Conservation (phyloP, 768 basidiomycete genomes). For the Termitomyces sp. region DNA sequence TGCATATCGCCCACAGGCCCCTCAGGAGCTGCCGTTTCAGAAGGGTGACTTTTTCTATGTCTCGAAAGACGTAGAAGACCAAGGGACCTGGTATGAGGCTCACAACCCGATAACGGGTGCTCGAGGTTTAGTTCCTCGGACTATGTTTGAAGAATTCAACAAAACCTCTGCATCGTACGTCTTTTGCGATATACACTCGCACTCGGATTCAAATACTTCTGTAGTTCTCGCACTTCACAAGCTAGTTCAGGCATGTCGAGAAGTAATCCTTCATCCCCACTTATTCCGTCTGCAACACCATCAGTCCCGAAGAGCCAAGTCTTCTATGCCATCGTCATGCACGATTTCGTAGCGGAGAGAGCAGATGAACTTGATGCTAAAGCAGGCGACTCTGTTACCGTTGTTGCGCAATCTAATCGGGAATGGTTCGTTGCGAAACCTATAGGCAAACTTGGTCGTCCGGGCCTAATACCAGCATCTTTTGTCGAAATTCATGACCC, state of each 20-base stretch:
- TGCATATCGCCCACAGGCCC: conserved; percentile 59
- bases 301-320: conserved; percentile 48
- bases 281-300: conserved; percentile 22
- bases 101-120: conserved; percentile 91
- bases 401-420: conserved; percentile 98
- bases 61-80: conserved; percentile 59
- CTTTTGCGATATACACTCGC: neutral
- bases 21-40: conserved; percentile 84
- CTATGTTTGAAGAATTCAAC: conserved; percentile 86
- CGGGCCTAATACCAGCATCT: conserved; percentile 93
- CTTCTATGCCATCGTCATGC: conserved; percentile 92
- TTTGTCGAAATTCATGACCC: conserved; percentile 98
- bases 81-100: conserved; percentile 81
- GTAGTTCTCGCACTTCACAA: conserved; percentile 41
- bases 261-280: conserved; percentile 18
- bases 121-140: conserved; percentile 83
- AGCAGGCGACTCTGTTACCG: conserved; percentile 89
- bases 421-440: conserved; percentile 99
- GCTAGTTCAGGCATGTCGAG: conserved; percentile 18
- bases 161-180: conserved; percentile 66
- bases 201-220: conserved; percentile 3
- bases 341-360: conserved; percentile 94
- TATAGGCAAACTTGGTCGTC: conserved; percentile 90
- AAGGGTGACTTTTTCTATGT: conserved; percentile 99
- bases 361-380: conserved; percentile 95